Percentiles rank a stretch among this genome's conserved stretches.
phyloP scores from a whole-genome alignment of 2,329 filamentous ascomycete species.

The Fusarium sp. region DNA sequence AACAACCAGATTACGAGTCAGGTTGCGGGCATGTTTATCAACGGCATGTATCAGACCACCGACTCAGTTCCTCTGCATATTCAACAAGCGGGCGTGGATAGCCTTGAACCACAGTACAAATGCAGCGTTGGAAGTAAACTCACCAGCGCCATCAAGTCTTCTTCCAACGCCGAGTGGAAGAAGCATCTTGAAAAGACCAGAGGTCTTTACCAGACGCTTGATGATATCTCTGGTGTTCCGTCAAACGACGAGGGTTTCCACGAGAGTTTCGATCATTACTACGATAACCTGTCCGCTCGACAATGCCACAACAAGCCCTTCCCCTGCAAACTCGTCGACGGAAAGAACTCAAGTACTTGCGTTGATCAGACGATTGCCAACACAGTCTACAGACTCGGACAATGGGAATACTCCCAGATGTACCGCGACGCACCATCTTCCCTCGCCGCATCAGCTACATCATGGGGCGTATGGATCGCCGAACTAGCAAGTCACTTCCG shows the following conservation, averaged over 20 bases:
- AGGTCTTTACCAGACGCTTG: conserved; percentile 69
- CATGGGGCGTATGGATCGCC: conserved; percentile 79
- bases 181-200: conserved; percentile 69
- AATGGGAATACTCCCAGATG: conserved; percentile 84
- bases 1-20: conserved; percentile 87
- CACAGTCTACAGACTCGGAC: conserved; percentile 78
- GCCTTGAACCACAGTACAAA: conserved; percentile 78
- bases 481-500: conserved; percentile 77
- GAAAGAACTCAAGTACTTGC: conserved; percentile 65
- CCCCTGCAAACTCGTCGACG: conserved; percentile 70
- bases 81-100: conserved; percentile 70
- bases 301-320: conserved; percentile 81
- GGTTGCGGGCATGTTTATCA: conserved; percentile 79
- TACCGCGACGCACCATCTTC: conserved; percentile 75
- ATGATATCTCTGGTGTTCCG: conserved; percentile 75
- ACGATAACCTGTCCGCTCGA: conserved; percentile 82
- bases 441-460: conserved; percentile 70
- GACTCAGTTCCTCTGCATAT: conserved; percentile 60
- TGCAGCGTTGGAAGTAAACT: conserved; percentile 65
- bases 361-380: conserved; percentile 73
- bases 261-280: conserved; percentile 82
- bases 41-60: conserved; percentile 72
- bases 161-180: conserved; percentile 66
- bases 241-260: conserved; percentile 72
- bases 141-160: conserved; percentile 59